These are phyloP conservation scores for Plectosphaerella plurivora DNA, from an alignment of 2,329 filamentous ascomycete species.

Conservation along the genomic window DNA sequence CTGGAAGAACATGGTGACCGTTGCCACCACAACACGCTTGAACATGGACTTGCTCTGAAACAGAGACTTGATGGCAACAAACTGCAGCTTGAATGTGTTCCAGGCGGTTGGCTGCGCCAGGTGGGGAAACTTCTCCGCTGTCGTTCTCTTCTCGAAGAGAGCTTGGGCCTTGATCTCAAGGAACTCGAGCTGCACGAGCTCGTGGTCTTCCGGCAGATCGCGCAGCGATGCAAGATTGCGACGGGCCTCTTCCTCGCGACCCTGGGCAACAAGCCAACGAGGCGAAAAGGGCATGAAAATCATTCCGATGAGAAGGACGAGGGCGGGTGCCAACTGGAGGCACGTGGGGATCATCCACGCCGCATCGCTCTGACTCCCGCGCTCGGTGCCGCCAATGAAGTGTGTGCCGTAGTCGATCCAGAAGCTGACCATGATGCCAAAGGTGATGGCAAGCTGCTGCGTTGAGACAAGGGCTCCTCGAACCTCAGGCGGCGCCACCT, in stretches of 20 bases:
- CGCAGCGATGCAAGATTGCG: constrained; percentile 23
- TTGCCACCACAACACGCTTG: constrained; percentile 48
- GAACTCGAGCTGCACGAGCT: constrained; percentile 23
- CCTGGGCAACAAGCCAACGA: constrained; percentile 69
- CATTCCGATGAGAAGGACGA: constrained; percentile 66
- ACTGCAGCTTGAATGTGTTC: constrained; percentile 25
- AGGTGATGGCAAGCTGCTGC: constrained; percentile 51
- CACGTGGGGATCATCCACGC: constrained; percentile 73
- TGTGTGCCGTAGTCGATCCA: constrained; percentile 65
- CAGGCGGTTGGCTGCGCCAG: constrained; percentile 24
- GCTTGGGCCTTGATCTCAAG: constrained; percentile 29
- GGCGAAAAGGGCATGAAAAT: constrained; percentile 77
- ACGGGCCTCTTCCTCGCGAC: constrained; percentile 49
- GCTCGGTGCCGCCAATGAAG: constrained; percentile 53
- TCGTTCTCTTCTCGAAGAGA: constrained; percentile 24
- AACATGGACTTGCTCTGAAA: constrained; percentile 21
- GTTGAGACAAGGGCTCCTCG: constrained; percentile 38
- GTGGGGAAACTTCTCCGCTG: constrained; percentile 21
- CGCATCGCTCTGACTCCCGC: constrained; percentile 53
- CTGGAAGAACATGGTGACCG: constrained; percentile 49
- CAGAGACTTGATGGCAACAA: constrained; percentile 23
- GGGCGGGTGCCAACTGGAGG: constrained; percentile 64
- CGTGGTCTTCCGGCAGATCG: constrained; percentile 22
- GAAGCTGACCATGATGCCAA: constrained; percentile 61
- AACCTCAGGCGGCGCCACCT: constrained; percentile 38